A percentile compares a stretch with the other conserved stretches of the same genome.
phyloP scores from a whole-genome alignment of 176 grass and related monocot species.

The Oryza glumipatula region DNA sequence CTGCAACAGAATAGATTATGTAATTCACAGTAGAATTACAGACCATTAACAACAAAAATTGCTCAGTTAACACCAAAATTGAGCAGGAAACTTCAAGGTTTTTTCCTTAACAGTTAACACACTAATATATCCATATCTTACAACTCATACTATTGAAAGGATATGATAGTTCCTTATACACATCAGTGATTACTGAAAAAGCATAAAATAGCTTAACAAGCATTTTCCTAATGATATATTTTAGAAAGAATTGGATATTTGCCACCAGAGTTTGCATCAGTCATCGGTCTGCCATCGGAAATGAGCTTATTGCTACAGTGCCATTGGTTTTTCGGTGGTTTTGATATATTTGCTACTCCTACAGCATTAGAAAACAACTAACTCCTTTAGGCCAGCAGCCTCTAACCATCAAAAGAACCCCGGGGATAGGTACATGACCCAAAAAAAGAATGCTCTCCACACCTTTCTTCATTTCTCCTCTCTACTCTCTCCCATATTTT shows the following conservation, averaged over 20 bases:
- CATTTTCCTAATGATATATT: slow-evolving; percentile 13
- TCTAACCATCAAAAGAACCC: background rate
- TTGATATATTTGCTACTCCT: background rate
- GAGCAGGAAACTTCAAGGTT: background rate
- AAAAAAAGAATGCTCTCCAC: background rate
- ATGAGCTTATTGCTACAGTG: background rate
- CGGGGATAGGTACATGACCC: background rate
- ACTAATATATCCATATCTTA: slow-evolving; percentile 5
- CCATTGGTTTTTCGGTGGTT: background rate
- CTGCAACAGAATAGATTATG: slow-evolving; percentile 51
- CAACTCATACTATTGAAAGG: background rate
- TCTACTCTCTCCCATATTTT: background rate
- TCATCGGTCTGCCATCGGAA: background rate
- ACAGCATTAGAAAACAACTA: background rate
- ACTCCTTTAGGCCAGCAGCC: background rate
- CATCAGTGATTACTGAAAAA: slow-evolving; percentile 1
- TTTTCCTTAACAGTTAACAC: slow-evolving; percentile 16
- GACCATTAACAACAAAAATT: background rate
- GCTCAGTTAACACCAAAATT: background rate
- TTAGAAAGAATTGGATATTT: background rate
- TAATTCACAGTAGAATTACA: background rate
- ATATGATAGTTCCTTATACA: background rate
- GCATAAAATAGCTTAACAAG: slow-evolving; percentile 3
- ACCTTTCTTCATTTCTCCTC: background rate
- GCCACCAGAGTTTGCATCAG: background rate